Evolutionary conservation across 805 yeast genomes (phyloP), one percentile per base, ranked within the genome.

Genomic region (Saturnispora zaruensis): DNA sequence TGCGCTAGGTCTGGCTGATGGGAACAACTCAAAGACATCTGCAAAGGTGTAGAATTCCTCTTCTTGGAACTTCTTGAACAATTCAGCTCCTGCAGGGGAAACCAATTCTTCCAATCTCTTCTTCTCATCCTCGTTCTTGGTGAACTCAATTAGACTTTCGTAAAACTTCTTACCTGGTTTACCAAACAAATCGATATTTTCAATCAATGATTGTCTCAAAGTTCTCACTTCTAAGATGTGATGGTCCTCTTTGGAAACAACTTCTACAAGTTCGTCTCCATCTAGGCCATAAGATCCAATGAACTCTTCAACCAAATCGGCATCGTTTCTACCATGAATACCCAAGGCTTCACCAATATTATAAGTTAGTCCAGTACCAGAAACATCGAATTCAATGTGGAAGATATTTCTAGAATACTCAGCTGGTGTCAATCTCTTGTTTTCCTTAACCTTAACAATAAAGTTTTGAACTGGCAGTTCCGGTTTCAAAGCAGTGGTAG

Each of bases 341-440:
- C 98, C 98, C 53, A 91, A 78, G 20, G 98, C 96, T 74, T 91
- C 98, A 65, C 98, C 98, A 63, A 91, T 88, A 55, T 83, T 93
- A 65, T 91, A 91, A 45, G 80, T 87, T 63, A 91, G 74, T 24
- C 95, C 96, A 34, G 97, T 89, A 48, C 95, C 95, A 43, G 89
- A 69, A 63, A 83, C 78, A 65, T 91, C 98, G 58, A 91, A 88
- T 70, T 91, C 98, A 58, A 91, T 84, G 64, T 91, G 96, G 87
- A 91, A 91, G 60, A 91, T 90, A 69, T 91, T 86, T 72, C 98
- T 87, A 54, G 87, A 87, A 68, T 91, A 91, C 60, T 87, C 90
- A 34, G 60, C 62, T 5, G 98, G 97, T 18, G 98, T 91, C 54
- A 91, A 84, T 61, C 98, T 80, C 71, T 81, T 84, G 74, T 90